Base-by-base conservation (phyloP, 495 filamentous ascomycete species). In the Penicillium fimorum region DNA sequence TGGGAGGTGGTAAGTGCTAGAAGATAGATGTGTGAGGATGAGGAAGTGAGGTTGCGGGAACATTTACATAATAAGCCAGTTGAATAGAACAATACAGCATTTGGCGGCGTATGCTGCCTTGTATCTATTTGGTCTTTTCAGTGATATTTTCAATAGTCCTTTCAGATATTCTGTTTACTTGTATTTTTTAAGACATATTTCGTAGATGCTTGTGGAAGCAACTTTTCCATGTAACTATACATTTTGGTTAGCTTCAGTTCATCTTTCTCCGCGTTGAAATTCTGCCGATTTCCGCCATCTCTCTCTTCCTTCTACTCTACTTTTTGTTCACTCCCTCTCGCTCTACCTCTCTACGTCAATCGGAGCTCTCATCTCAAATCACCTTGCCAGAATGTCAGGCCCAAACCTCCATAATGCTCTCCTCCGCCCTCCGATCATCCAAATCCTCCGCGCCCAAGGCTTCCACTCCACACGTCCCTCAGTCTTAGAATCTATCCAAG, bases 391-490 rank as follows among this genome's bases (percentile, higher is more conserved):
- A 47, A 77, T 78, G 75, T 77, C 76, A 8, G 70, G 67, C 22
- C 61, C 70, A 42, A 75, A 71, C 50, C 81, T 92, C 50, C 86
- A 88, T 73, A 84, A 86, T 69, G 82, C 90, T 33, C 85, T 96
- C 61, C 81, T 96, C 24, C 87, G 89, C 22, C 92, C 91, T 2
- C 83, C 84, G 30, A 81, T 95, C 53, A 83, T 96, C 53, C 89
- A 94, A 60, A 92, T 94, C 65, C 83, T 96, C 32, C 89, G 92
- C 62, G 90, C 91, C 30, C 82, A 88, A 32, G 92, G 92, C 73
- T 96, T 91, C 70, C 87, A 92, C 62, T 72, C 83, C 7, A 87
- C 89, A 3, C 82, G 82, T 27, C 84, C 87, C 5, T 85, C 86
- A 1, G 90, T 92, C 17, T 73, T 95, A 15, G 92, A 96, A 71